These are phyloP conservation scores for Solanum hybrid DNA, from an alignment of 305 asterid species.

Conservation along the genomic window DNA sequence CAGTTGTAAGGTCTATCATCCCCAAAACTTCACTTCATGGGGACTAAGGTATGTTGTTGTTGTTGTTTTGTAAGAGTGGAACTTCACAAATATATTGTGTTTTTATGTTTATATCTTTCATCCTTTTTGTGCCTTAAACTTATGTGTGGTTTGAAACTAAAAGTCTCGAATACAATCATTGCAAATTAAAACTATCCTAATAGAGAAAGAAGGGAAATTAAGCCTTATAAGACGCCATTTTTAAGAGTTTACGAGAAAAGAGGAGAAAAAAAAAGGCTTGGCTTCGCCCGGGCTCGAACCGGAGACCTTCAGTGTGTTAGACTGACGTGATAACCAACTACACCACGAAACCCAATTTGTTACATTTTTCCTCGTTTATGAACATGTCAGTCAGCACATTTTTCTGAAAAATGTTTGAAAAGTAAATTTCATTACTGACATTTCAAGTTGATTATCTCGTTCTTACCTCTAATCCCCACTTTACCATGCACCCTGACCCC, in stretches of 20 bases:
- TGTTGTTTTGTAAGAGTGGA: background rate
- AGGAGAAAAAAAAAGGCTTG: background rate
- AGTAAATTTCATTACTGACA: too few relatives aligned
- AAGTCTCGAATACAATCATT: background rate
- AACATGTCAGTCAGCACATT: background rate
- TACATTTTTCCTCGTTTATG: background rate
- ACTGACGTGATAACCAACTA: slow-evolving; percentile 99
- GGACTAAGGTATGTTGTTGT: background rate
- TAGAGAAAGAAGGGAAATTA: too few relatives aligned
- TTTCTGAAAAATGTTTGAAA: background rate
- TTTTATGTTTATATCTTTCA: background rate
- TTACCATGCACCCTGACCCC: background rate
- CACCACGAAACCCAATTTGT: slow-evolving; percentile 64
- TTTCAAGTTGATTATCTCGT: too few relatives aligned
- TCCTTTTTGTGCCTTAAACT: too few relatives aligned
- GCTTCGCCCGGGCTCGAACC: slow-evolving; percentile 36
- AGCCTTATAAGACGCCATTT: too few relatives aligned
- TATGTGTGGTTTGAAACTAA: background rate
- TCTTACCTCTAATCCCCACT: background rate
- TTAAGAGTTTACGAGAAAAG: too few relatives aligned
- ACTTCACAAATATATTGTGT: background rate
- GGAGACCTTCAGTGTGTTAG: slow-evolving; percentile 99
- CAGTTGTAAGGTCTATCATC: background rate
- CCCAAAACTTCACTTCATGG: background rate
- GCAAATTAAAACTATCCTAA: background rate